A percentile compares a stretch with the other conserved stretches of the same genome.
phyloP scores from a whole-genome alignment of 352 stramenopile genomes.

The Phytopythium montanum region DNA sequence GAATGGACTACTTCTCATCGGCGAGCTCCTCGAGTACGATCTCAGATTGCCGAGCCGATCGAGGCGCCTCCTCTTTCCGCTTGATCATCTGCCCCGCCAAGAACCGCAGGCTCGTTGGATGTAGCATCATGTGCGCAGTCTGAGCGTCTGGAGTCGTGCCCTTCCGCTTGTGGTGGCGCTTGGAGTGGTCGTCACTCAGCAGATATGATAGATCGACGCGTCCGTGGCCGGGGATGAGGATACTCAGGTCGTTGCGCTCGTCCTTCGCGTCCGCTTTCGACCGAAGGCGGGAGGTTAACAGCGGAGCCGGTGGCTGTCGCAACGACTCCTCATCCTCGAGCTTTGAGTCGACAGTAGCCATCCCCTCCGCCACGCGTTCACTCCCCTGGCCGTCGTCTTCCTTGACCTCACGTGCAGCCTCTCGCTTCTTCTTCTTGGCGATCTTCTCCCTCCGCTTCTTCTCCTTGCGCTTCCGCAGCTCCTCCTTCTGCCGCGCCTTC shows the following conservation, averaged over 20 bases:
- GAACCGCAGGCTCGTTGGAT: conserved; percentile 50
- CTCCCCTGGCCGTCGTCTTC: neutral
- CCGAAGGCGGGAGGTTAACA: neutral
- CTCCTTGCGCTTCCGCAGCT: conserved; percentile 61
- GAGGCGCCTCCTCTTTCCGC: conserved; percentile 18
- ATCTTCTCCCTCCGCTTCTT: conserved; percentile 50
- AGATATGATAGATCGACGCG: conserved; percentile 46
- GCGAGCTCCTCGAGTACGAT: conserved; percentile 34
- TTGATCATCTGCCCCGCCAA: conserved; percentile 51
- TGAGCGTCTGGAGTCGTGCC: conserved; percentile 15
- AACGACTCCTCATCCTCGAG: neutral
- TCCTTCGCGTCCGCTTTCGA: conserved; percentile 28
- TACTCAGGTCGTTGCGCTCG: conserved; percentile 15
- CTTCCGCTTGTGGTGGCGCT: conserved; percentile 33
- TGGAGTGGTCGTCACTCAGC: conserved; percentile 44
- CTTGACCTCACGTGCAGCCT: conserved; percentile 3
- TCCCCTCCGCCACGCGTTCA: neutral
- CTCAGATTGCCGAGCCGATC: conserved; percentile 20
- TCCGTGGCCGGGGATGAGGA: conserved; percentile 41
- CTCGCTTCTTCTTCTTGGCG: conserved; percentile 43
- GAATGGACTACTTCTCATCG: conserved; percentile 37
- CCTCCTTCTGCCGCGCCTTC: conserved; percentile 65
- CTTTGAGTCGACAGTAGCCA: neutral
- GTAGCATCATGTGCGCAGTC: conserved; percentile 39
- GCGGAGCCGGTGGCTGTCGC: neutral